Conservation (phyloP, 139 green algal species). For the Marvania coccoides region DNA sequence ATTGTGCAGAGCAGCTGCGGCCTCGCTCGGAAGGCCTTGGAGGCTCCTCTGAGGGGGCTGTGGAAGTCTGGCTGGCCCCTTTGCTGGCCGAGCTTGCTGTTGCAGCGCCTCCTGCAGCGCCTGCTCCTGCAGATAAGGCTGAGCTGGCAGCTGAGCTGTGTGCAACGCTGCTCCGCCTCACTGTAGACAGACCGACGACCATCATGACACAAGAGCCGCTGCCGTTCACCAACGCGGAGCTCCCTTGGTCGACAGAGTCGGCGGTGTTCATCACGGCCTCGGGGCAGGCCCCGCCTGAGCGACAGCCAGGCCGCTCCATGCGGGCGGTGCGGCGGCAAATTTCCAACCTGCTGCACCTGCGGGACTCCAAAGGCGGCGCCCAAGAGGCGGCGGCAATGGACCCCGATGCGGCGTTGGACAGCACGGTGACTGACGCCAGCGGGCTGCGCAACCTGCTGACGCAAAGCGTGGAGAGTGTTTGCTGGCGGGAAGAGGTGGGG, state of each 20-base stretch:
- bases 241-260: conserved; percentile 7
- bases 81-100: not conserved
- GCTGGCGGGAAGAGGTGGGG: too few species aligned
- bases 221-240: conserved; percentile 20
- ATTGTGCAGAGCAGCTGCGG: not conserved
- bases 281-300: not conserved
- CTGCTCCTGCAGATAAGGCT: not conserved
- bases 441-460: not conserved
- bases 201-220: conserved; percentile 28
- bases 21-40: not conserved
- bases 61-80: not conserved
- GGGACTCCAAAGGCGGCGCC: not conserved
- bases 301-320: not conserved
- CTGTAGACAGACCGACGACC: conserved; percentile 7
- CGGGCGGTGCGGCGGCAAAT: not conserved
- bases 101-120: not conserved
- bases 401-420: not conserved
- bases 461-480: not conserved
- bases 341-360: not conserved
- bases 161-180: not conserved
- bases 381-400: not conserved
- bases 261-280: conserved; percentile 7
- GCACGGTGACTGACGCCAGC: not conserved
- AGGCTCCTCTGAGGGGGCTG: not conserved
- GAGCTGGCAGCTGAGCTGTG: not conserved